Evolutionary conservation across 2,329 filamentous ascomycete species (phyloP).

Genomic region (Parascedosporium putredinis): DNA sequence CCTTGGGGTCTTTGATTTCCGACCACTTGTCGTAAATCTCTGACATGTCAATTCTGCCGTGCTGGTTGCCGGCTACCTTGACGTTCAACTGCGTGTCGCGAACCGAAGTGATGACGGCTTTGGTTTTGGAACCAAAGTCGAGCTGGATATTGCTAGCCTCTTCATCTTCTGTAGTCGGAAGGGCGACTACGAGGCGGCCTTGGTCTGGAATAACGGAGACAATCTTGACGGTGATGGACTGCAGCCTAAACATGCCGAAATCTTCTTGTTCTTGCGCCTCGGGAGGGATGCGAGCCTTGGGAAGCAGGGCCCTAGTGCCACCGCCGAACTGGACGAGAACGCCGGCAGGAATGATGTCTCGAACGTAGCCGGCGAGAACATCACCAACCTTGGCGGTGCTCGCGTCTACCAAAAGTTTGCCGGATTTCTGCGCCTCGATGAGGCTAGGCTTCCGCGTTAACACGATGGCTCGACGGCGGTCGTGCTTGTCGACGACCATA

Average conservation of each 20-base stretch:
- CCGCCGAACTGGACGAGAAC: conserved; percentile 84
- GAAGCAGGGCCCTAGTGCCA: conserved; percentile 65
- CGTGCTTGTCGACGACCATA: conserved; percentile 78
- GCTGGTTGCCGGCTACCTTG: conserved; percentile 58
- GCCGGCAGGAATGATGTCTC: conserved; percentile 70
- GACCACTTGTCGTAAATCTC: conserved; percentile 85
- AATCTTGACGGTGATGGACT: conserved; percentile 65
- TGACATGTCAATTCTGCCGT: conserved; percentile 87
- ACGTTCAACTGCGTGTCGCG: conserved; percentile 93
- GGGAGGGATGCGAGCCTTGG: conserved; percentile 66
- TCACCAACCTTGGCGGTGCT: conserved; percentile 61
- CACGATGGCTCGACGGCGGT: conserved; percentile 62
- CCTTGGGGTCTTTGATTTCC: conserved; percentile 71
- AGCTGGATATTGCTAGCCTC: conserved; percentile 57
- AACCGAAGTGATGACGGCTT: conserved; percentile 70
- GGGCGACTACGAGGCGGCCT: conserved; percentile 50
- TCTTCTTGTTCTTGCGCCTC: conserved; percentile 57
- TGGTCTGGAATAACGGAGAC: conserved; percentile 60
- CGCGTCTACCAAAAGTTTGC: conserved; percentile 60
- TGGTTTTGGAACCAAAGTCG: conserved; percentile 59
- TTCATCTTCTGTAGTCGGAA: conserved; percentile 36
- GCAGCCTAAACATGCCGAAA: conserved; percentile 69
- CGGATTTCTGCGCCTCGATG: conserved; percentile 61
- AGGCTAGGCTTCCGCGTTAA: conserved; percentile 78
- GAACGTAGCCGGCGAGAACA: conserved; percentile 67